These are phyloP conservation scores for Bipolaris oryzae DNA, from an alignment of 2,329 filamentous ascomycete species.

Conservation along the genomic window DNA sequence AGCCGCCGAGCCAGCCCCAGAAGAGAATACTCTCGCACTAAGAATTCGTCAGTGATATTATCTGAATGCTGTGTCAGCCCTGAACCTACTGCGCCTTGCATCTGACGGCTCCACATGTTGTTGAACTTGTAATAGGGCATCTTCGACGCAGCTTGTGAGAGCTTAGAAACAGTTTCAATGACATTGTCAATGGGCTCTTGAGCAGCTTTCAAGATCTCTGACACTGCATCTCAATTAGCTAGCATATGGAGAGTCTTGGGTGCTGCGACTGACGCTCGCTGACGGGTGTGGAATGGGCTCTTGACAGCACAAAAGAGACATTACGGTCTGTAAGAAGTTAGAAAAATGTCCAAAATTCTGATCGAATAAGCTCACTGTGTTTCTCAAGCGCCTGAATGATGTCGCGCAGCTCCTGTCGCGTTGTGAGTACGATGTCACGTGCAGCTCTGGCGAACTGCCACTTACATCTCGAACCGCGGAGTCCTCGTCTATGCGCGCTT, in stretches of 20 bases:
- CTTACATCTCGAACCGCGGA: conserved; percentile 74
- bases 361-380: conserved; percentile 57
- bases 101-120: conserved; percentile 77
- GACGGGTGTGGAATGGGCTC: conserved; percentile 85
- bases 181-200: conserved; percentile 74
- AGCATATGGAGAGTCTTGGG: neutral
- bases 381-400: conserved; percentile 83
- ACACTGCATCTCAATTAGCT: conserved; percentile 59
- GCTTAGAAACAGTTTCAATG: conserved; percentile 70
- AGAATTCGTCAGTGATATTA: conserved; percentile 8
- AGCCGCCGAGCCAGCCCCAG: conserved; percentile 80
- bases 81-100: conserved; percentile 74
- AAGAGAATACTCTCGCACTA: conserved; percentile 65
- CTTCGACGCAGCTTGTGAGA: conserved; percentile 76
- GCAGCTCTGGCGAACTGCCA: conserved; percentile 14
- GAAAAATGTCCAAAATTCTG: neutral
- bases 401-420: conserved; percentile 70
- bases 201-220: conserved; percentile 70
- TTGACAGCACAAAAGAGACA: conserved; percentile 81
- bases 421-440: conserved; percentile 40
- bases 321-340: conserved; percentile 64
- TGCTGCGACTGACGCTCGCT: conserved; percentile 58
- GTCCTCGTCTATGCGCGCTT: conserved; percentile 89
- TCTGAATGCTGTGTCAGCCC: neutral
- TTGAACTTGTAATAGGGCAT: conserved; percentile 99